Conservation (phyloP, 2,329 filamentous ascomycete species). For the Mycosphaerella sp. region DNA sequence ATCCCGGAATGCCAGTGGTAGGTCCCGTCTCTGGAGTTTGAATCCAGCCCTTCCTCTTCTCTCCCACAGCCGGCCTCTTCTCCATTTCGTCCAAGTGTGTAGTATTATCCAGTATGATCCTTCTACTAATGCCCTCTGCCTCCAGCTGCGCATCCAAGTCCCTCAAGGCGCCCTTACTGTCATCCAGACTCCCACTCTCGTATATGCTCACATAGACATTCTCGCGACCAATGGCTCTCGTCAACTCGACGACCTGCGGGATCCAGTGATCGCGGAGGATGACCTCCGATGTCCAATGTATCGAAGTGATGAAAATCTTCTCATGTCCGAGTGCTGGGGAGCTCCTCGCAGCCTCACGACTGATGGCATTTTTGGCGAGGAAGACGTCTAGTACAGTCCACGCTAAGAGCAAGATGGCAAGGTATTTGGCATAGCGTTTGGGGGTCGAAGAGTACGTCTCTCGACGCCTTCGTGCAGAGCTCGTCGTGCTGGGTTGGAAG, state of each 20-base stretch:
- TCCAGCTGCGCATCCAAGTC: constrained; percentile 52
- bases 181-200: constrained; percentile 64
- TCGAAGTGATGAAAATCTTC: constrained; percentile 59
- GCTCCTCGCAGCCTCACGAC: constrained; percentile 11
- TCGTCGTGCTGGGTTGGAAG: constrained; percentile 1
- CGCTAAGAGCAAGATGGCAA: constrained; percentile 14
- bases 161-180: constrained; percentile 56
- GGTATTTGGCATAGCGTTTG: constrained; percentile 12
- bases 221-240: constrained; percentile 51
- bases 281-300: constrained; percentile 61
- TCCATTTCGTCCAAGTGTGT: constrained; percentile 54
- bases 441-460: not conserved
- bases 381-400: constrained; percentile 24
- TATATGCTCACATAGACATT: constrained; percentile 64
- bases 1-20: constrained; percentile 5
- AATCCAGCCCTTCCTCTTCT: constrained; percentile 54
- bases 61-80: constrained; percentile 35
- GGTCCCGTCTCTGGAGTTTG: constrained; percentile 41
- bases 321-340: constrained; percentile 21
- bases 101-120: constrained; percentile 52
- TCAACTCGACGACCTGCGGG: constrained; percentile 52
- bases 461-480: constrained; percentile 2
- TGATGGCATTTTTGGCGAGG: constrained; percentile 17
- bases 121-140: constrained; percentile 47
- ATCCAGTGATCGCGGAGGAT: constrained; percentile 59